Percentiles rank a stretch among this genome's conserved stretches.
phyloP scores from a whole-genome alignment of 257 asterid species.

The Ophiorrhiza pumila region DNA sequence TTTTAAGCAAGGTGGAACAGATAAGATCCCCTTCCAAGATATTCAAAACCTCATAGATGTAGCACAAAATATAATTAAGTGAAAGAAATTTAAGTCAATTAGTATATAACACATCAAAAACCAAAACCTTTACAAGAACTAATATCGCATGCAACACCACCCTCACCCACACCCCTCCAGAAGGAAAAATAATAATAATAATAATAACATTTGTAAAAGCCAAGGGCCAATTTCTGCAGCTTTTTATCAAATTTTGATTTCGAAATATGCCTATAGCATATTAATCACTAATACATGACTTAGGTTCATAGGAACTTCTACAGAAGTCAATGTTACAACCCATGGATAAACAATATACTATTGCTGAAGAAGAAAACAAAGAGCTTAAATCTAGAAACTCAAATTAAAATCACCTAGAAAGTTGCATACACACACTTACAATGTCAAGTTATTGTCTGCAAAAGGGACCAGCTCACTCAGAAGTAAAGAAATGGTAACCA shows the following conservation, averaged over 20 bases:
- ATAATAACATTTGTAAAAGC: not conserved
- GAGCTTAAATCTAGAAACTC: constrained; percentile 14
- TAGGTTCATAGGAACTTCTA: not conserved
- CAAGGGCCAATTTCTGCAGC: not conserved
- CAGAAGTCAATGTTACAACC: not conserved
- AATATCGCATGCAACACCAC: too few relatives aligned
- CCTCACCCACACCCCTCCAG: too few relatives aligned
- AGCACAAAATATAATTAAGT: not conserved
- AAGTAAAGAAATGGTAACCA: constrained; percentile 61
- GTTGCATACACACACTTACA: constrained; percentile 42
- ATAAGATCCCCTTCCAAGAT: not conserved
- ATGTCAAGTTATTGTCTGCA: constrained; percentile 56
- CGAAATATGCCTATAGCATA: not conserved
- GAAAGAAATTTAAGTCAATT: not conserved
- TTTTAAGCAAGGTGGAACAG: not conserved
- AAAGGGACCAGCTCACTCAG: constrained; percentile 89
- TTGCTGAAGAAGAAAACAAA: not conserved
- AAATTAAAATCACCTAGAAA: constrained; percentile 1
- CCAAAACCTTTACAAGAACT: not conserved
- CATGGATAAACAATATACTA: not conserved
- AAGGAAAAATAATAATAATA: too few relatives aligned
- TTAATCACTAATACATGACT: not conserved
- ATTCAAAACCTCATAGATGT: not conserved
- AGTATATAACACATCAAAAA: not conserved
- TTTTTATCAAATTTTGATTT: not conserved